Evolutionary conservation across 495 filamentous ascomycete genomes (phyloP).

Genomic region (Penicillium cosmopolitanum): DNA sequence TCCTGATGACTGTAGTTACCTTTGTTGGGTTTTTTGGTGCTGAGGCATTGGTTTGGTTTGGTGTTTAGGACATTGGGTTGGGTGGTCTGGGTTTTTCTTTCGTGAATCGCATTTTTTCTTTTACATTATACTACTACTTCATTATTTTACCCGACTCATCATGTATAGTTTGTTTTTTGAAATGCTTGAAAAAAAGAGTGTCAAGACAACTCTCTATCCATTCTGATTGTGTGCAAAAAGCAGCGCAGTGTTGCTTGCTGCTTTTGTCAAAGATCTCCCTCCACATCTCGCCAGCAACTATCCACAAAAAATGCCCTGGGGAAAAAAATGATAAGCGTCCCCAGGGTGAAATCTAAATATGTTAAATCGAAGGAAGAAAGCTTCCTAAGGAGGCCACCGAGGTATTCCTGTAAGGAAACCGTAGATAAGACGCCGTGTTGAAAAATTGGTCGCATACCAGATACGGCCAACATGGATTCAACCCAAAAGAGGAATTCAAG

Average conservation of each 20-base stretch:
- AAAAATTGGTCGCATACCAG: slow-evolving; percentile 32
- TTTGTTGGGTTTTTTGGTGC: slow-evolving; percentile 10
- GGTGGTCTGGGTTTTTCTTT: slow-evolving; percentile 1
- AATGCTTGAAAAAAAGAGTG: background rate
- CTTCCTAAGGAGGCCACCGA: background rate
- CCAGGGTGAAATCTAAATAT: no score
- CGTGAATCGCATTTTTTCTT: background rate
- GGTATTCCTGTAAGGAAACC: background rate
- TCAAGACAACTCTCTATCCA: slow-evolving; percentile 15
- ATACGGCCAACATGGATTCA: slow-evolving; percentile 22
- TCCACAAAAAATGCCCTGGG: no score
- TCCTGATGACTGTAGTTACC: slow-evolving; percentile 23
- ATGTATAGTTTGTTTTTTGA: no score
- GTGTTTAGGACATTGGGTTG: slow-evolving; percentile 8
- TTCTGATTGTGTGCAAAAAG: slow-evolving; percentile 12
- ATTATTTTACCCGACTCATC: no score
- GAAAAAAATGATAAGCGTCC: no score
- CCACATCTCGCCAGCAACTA: no score
- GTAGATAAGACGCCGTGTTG: slow-evolving; percentile 19
- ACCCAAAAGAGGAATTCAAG: no score
- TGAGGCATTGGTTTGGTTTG: slow-evolving; percentile 3
- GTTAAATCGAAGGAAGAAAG: no score
- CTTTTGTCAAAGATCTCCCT: no score
- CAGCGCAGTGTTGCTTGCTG: no score
- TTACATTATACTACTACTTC: no score